Evolutionary conservation across 495 filamentous ascomycete genomes (phyloP), one percentile per base, ranked within the genome.

Genomic region (Aspergillus ostianus): DNA sequence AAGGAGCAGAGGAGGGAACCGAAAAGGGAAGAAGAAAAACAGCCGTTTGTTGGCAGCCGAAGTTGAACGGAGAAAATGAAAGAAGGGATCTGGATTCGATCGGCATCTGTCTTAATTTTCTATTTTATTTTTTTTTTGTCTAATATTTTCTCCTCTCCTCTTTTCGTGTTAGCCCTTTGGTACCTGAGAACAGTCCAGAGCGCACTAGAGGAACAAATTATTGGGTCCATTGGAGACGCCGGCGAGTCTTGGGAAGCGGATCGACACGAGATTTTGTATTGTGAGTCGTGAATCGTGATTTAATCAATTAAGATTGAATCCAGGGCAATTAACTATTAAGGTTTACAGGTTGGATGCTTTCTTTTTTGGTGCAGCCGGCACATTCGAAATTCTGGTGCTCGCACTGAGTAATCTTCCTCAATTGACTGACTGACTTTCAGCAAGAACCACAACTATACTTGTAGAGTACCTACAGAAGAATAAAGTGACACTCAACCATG

Each of bases 11-110:
- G 23, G 36, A 53, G 26, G 13, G 56, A 59, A 21, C 44, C 13
- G 19, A 51, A 44, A 49, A 41, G 36, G 36, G 48, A 49, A 51
- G 57, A 45, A 44, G 51, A 52, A 59, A 29, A 41, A 48, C 51
- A 52, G 54, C 53, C 36, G 47, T 45, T 61, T 47, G 56, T 59
- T 59, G 63, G 52, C 55, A 26, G 51, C 60, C 58, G 23, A n/a
- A n/a, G n/a, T n/a, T n/a, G n/a, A 56, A 63, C 62, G 46, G 46
- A 58, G 52, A 63, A 60, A 50, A 58, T 4, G 19, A 64, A 54
- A 52, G 58, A 63, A 66, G 56, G 59, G 67, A 71, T 70, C 67
- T 68, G 70, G 68, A 69, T 70, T 61, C 63, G 63, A 68, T 71
- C 67, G 66, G 66, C 64, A 23, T 30, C 27, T 47, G 19, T 52